Evolutionary conservation across 2,329 filamentous ascomycete genomes (phyloP).

Genomic region (Pezicula rhizophila): DNA sequence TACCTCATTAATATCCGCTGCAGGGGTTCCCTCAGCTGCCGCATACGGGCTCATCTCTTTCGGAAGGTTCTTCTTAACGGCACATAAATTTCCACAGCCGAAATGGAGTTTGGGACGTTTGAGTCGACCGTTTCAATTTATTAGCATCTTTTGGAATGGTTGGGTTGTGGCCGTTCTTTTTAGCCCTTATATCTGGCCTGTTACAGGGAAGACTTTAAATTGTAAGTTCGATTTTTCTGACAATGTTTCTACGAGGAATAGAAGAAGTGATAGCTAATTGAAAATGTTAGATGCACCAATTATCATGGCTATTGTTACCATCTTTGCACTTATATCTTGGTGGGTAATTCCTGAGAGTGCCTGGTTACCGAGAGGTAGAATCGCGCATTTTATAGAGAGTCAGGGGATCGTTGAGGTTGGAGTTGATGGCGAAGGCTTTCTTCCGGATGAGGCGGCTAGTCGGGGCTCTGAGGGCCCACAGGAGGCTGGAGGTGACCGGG

Average conservation of each 20-base stretch:
- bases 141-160: constrained; percentile 42
- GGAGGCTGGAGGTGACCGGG: no score
- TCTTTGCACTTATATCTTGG: constrained; percentile 42
- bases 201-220: constrained; percentile 36
- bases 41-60: constrained; percentile 47
- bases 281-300: constrained; percentile 38
- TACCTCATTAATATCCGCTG: constrained; percentile 46
- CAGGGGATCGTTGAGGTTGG: constrained; percentile 1
- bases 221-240: constrained; percentile 27
- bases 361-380: constrained; percentile 39
- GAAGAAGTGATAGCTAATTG: neutral
- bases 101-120: constrained; percentile 38
- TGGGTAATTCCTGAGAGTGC: constrained; percentile 39
- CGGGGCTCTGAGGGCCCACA: no score
- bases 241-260: neutral
- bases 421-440: neutral
- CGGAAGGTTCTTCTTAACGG: constrained; percentile 40
- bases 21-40: constrained; percentile 45
- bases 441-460: no score
- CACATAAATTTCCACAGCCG: constrained; percentile 39
- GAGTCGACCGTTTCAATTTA: constrained; percentile 41
- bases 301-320: constrained; percentile 43
- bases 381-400: constrained; percentile 34
- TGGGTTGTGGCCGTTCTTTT: constrained; percentile 44
- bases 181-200: constrained; percentile 40